Base-by-base conservation (phyloP, 345 rosid genomes). In the Abelmoschus esculentus region DNA sequence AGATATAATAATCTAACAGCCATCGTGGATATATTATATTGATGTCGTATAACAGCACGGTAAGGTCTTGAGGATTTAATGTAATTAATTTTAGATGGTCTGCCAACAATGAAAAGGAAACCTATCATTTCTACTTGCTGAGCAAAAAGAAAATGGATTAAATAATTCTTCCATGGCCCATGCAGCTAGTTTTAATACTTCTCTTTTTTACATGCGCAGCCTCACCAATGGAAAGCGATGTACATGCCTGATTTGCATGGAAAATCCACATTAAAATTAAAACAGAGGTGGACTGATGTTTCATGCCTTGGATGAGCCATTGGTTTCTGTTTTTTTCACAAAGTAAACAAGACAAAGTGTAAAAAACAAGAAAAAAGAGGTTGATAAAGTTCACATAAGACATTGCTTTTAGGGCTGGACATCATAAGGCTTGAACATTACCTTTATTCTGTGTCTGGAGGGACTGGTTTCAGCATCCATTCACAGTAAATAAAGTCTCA, bases 81-180 rank as follows among this genome's bases (percentile, higher is more conserved):
- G 6, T 70, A 12, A 69, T 52, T 69, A 29, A 76, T 67, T 40
- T 15, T 54, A 65, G 5, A 70, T 58, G 77, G 80, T 76, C 78
- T 74, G 83, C 85, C 85, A 84, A 67, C 46, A 76, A 29, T 60
- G 74, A 67, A 84, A 77, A 81, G 75, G 72, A 47, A 63, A 56
- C 47, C 72, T 68, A 72, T 74, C 38, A 54, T 74, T 59, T 67
- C 69, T 66, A 70, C 65, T 6, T 12, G 47, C 22, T 40, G 67
- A 54, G 40, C 70, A 34, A 79, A 61, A 77, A 67, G 69, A 53
- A 65, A 74, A 67, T 44, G 40, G 61, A 68, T 66, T 72, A 71
- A 77, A 72, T 15, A 64, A 69, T 22, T 70, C 22, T 56, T 60
- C 19, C 66, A 50, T 52, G 71, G 68, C 49, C 56, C 54, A 49